Base-by-base conservation (phyloP, 345 rosid genomes). In the Salix caprea region DNA sequence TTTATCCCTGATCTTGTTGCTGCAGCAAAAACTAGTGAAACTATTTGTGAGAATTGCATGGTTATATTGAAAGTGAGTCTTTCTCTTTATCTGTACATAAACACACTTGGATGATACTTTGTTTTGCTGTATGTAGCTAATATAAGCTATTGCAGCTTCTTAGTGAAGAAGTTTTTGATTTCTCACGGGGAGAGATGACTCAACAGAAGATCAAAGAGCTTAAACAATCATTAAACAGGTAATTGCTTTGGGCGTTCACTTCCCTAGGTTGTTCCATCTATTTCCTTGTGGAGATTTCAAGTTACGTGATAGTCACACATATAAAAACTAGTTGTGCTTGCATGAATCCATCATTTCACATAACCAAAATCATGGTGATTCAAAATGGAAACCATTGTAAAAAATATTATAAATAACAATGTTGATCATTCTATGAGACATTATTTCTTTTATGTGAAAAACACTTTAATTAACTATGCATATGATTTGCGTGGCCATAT, bases 21-120 rank as follows among this genome's bases (percentile, higher is more conserved):
- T 5, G 99, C 99, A 26, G 98, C 99, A 72, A 96, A 91, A 91
- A 92, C 98, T n/a, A 96, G 97, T 13, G 99, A 96, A 96, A 96
- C 98, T 62, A 90, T 96, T 79, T 96, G 99, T 67, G 99, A 94
- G 81, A 96, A 96, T 86, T 96, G 98, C 93, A 96, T 96, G 99
- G 87, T 84, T 21, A 96, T 96, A 80, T 78, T 96, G 79, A 96
- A 96, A 89, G 98, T 92, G 83, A 82, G 90, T 74, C 44, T 54
- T 23, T 28, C 24, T 54, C 50, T 34, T 23, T 37, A 44, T 16
- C 2, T 50, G 26, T 58, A 10, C 4, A 23, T n/a, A 8, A 0
- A 9, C 28, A n/a, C 72, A 69, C 60, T 64, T 37, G 21, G 8
- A 37, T 26, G 12, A 14, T 50, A 50, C 14, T 14, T 50, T 48